Conservation (phyloP, 768 basidiomycete genomes). For the Infundibulicybe gibba region DNA sequence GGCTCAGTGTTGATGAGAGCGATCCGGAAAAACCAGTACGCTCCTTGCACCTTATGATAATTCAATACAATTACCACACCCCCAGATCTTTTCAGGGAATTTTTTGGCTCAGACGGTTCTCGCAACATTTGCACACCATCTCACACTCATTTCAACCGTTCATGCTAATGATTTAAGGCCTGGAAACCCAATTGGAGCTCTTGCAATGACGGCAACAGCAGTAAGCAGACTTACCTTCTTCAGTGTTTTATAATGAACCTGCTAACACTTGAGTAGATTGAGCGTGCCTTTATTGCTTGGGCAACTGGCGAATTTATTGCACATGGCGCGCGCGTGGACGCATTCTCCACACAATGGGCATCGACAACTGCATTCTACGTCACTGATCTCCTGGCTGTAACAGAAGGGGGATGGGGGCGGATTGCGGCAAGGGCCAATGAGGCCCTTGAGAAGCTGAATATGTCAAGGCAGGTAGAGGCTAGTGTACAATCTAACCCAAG, state of each 20-base stretch:
- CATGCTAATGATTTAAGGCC: not conserved
- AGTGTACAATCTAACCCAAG: not conserved
- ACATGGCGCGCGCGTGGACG: not conserved
- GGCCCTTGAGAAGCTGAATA: not conserved
- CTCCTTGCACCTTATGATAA: not conserved
- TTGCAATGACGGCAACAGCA: constrained; percentile 3
- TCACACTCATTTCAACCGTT: not conserved
- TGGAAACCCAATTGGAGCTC: not conserved
- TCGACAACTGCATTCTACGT: constrained; percentile 1
- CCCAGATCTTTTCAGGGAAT: constrained; percentile 3
- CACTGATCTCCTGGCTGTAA: not conserved
- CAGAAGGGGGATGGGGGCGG: constrained; percentile 1
- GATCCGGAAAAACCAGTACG: not conserved
- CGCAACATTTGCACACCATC: constrained; percentile 2
- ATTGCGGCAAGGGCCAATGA: not conserved
- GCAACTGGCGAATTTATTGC: constrained; percentile 1
- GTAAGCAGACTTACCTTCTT: constrained; percentile 1
- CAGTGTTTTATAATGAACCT: constrained; percentile 1
- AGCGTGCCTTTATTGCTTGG: constrained; percentile 1
- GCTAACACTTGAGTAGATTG: constrained; percentile 2
- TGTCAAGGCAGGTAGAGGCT: not conserved
- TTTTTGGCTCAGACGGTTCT: constrained; percentile 2
- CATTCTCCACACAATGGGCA: constrained; percentile 1
- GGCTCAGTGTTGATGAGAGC: constrained; percentile 3
- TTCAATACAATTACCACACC: not conserved